Percentiles rank a stretch among this genome's conserved stretches.
Evolutionary conservation across 176 grass and related monocot species (phyloP).

Genomic region (Canna indica): DNA sequence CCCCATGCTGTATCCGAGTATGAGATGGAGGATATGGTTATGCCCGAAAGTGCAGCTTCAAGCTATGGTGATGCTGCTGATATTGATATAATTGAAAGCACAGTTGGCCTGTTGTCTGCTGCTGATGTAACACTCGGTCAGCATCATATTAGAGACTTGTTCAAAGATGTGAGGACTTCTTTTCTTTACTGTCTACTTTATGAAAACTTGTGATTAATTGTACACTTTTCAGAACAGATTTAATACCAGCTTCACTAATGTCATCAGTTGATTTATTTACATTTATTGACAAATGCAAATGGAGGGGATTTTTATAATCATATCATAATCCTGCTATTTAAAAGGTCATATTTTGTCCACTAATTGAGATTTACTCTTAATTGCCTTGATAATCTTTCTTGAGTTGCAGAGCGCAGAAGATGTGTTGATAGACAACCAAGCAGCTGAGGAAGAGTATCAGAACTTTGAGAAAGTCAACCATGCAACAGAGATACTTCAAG

Average conservation of each 20-base stretch:
- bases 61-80: conserved; percentile 89
- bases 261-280: too few relatives aligned
- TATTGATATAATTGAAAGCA: conserved; percentile 75
- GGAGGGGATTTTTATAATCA: background rate
- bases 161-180: conserved; percentile 24
- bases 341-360: background rate
- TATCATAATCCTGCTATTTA: background rate
- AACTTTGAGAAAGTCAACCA: conserved; percentile 53
- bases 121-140: conserved; percentile 25
- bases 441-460: conserved; percentile 54
- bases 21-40: conserved; percentile 54
- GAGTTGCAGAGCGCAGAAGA: conserved; percentile 56
- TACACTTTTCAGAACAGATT: too few relatives aligned
- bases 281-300: too few relatives aligned
- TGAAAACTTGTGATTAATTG: too few relatives aligned
- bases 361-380: background rate
- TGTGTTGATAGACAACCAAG: conserved; percentile 85
- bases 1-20: conserved; percentile 40
- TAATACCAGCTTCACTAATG: too few relatives aligned
- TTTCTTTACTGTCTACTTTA: background rate
- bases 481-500: conserved; percentile 34
- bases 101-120: conserved; percentile 45
- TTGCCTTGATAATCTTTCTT: conserved; percentile 10
- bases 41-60: conserved; percentile 70
- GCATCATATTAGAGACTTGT: conserved; percentile 54